Percentiles rank a stretch among this genome's conserved stretches.
phyloP scores from a whole-genome alignment of 768 basidiomycete species.

The Amanita subjunquillea region DNA sequence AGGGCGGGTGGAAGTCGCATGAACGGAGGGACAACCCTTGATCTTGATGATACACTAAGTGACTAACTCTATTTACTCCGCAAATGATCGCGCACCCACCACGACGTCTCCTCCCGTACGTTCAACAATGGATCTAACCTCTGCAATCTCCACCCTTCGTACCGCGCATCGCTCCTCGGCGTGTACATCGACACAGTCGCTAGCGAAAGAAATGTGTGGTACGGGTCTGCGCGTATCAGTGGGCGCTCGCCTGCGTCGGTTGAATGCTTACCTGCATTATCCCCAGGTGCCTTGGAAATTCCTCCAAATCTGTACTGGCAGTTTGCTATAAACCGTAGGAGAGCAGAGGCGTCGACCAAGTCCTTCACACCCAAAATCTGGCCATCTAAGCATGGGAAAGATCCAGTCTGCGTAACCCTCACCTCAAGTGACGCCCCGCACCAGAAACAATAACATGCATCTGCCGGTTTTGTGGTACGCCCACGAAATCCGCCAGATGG shows the following conservation, averaged over 20 bases:
- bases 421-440: constrained; percentile 75
- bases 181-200: constrained; percentile 70
- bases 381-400: neutral
- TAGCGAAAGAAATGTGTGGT: constrained; percentile 87
- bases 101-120: constrained; percentile 49
- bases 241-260: neutral
- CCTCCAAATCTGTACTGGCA: constrained; percentile 91
- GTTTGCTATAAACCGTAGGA: constrained; percentile 52
- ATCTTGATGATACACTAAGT: no score
- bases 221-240: constrained; percentile 54
- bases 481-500: constrained; percentile 76
- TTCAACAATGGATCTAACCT: constrained; percentile 65
- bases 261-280: constrained; percentile 53
- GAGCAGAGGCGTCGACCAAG: constrained; percentile 44
- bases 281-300: constrained; percentile 74
- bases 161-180: constrained; percentile 21
- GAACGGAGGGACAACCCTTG: neutral
- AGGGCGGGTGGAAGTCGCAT: neutral
- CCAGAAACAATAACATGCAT: constrained; percentile 98
- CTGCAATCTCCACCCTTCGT: constrained; percentile 44
- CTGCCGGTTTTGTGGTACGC: constrained; percentile 76
- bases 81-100: constrained; percentile 58
- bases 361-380: constrained; percentile 62
- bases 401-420: constrained; percentile 11
- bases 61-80: constrained; percentile 15